Percentiles rank a stretch among this genome's conserved stretches.
Conservation (phyloP, 1,284 basidiomycete species). For the Sporisorium iseilematis-ciliati region DNA sequence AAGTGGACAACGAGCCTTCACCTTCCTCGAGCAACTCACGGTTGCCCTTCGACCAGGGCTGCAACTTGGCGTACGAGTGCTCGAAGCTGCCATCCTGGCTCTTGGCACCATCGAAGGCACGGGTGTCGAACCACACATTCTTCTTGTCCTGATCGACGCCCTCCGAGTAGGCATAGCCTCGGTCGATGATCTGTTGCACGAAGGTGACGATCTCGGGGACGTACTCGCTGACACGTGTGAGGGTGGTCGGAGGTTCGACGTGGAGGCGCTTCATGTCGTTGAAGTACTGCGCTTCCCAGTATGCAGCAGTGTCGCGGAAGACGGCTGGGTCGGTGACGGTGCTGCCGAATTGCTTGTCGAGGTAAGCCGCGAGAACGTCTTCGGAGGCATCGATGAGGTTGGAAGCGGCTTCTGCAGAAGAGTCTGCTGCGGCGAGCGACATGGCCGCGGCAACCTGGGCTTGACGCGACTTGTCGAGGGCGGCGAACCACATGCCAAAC, state of each 20-base stretch:
- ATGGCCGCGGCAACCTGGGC: slow-evolving; percentile 65
- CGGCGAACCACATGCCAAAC: slow-evolving; percentile 64
- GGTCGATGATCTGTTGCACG: slow-evolving; percentile 85
- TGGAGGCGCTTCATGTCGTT: slow-evolving; percentile 89
- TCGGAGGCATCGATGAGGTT: slow-evolving; percentile 59
- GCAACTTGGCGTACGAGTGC: slow-evolving; percentile 90
- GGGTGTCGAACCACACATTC: slow-evolving; percentile 91
- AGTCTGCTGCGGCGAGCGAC: slow-evolving; percentile 51
- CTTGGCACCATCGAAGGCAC: slow-evolving; percentile 80
- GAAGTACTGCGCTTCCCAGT: slow-evolving; percentile 93
- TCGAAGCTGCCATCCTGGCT: slow-evolving; percentile 44
- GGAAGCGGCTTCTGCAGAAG: slow-evolving; percentile 40
- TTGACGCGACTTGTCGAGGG: slow-evolving; percentile 61
- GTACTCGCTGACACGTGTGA: slow-evolving; percentile 97
- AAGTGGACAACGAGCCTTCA: slow-evolving; percentile 78
- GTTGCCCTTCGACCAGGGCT: slow-evolving; percentile 95
- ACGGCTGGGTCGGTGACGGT: slow-evolving; percentile 88
- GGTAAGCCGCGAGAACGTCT: slow-evolving; percentile 61
- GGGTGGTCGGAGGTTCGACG: slow-evolving; percentile 86
- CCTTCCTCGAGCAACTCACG: slow-evolving; percentile 89
- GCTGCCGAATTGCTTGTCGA: slow-evolving; percentile 72
- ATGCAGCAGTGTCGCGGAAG: slow-evolving; percentile 84
- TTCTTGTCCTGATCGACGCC: slow-evolving; percentile 55
- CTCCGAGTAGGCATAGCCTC: slow-evolving; percentile 85
- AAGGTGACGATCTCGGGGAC: slow-evolving; percentile 94